These are phyloP conservation scores for Digitaria exilis DNA, from an alignment of 202 grass and related monocot species.

Conservation along the genomic window DNA sequence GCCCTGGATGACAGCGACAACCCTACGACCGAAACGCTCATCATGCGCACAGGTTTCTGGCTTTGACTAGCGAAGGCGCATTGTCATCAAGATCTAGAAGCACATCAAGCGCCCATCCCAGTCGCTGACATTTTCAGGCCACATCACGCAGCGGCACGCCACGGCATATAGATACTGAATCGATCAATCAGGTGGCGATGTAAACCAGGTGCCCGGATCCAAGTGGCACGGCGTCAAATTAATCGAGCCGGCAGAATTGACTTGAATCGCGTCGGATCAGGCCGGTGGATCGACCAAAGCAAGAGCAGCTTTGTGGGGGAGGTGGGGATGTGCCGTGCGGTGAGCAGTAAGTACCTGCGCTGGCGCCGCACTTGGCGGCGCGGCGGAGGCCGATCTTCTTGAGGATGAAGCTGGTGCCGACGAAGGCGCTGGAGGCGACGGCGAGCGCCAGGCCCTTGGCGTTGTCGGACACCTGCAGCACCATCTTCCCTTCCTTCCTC, in stretches of 20 bases:
- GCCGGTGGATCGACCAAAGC: neutral
- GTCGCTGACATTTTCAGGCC: neutral
- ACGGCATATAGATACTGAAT: too few species aligned
- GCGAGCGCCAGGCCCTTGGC: constrained; percentile 72
- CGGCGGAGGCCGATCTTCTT: constrained; percentile 95
- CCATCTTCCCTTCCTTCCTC: neutral
- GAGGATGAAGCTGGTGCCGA: constrained; percentile 93
- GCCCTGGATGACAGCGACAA: constrained; percentile 39
- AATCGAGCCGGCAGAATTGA: neutral
- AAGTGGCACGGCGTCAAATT: neutral
- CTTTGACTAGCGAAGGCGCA: neutral
- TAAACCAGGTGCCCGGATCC: neutral
- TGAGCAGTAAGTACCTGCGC: constrained; percentile 51
- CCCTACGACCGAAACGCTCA: neutral
- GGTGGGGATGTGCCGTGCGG: too few species aligned
- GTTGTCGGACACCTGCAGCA: constrained; percentile 69
- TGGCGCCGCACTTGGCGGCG: constrained; percentile 63
- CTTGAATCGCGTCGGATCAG: neutral
- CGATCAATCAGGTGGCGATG: neutral
- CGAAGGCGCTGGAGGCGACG: constrained; percentile 77
- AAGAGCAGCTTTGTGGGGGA: neutral
- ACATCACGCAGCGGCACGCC: neutral
- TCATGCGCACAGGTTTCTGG: neutral
- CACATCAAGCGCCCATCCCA: neutral
- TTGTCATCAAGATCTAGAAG: constrained; percentile 19